Evolutionary conservation across 2,329 filamentous ascomycete genomes (phyloP), one percentile per base, ranked within the genome.

Genomic region (Cercospora sesami): DNA sequence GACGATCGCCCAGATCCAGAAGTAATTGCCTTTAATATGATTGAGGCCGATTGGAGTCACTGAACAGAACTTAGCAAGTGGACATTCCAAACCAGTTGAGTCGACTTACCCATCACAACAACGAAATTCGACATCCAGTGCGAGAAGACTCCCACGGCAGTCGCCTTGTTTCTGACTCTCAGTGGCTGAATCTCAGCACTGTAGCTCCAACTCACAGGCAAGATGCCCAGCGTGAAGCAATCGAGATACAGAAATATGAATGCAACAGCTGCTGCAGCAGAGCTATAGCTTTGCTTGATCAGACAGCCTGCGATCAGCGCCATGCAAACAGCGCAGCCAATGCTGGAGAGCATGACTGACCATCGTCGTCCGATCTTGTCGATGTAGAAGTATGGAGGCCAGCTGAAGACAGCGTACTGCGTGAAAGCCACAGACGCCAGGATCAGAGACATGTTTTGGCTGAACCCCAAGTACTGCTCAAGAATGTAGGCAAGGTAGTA

Each of bases 1-100:
- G 71, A 86, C 81, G 18, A 82, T 80, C 3, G 84, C 83, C 77
- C 85, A 89, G 72, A 87, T 81, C 60, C 86, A 81, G 78, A 83
- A 87, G 61, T 83, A 87, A 66, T 81, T 82, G 80, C 84, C 87
- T 2, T 70, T 69, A 21, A 77, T 79, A 36, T 63, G 67, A 48
- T 72, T 65, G 42, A 77, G 68, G 28, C 74, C 75, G 21, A 74
- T 73, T 2, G 72, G 73, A 16, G 71, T 72, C 7, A 65, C 53
- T 45, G 42, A 39, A 23, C n/a, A 12, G 5, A 45, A n/a, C 1
- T 45, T 30, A 30, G 30, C 28, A 28, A 4, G 26, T 9, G 59
- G 21, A 33, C n/a, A 1, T 30, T 14, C n/a, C 16, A 9, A 21
- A 53, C 4, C 21, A n/a, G 51, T 26, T 28, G 14, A 48, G 60